Evolutionary conservation across 2,329 filamentous ascomycete species (phyloP), one percentile per base, ranked within the genome.

Genomic region (Ophiostoma triangulosporum): DNA sequence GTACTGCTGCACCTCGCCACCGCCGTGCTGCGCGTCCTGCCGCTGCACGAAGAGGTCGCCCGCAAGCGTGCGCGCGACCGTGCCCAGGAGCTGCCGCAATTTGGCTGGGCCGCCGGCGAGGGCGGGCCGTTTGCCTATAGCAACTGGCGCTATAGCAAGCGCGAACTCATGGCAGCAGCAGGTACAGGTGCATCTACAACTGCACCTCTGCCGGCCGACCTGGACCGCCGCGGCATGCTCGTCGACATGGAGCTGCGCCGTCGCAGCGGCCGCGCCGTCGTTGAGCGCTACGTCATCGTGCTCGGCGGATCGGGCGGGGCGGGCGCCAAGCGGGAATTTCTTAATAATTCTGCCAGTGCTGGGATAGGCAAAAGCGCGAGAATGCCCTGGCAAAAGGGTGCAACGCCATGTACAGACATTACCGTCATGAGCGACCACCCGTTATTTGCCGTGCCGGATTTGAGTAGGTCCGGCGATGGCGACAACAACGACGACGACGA

Each of bases 1-100:
- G 71, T 89, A 1, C 73, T 97, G 22, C 78, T 76, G 46, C 94
- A 94, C 67, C 81, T 96, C 55, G 87, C 90, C n/a, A 98, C 93
- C 3, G 84, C 88, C 3, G 78, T 97, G 52, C 75, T 97, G 56
- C 81, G 78, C 4, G 73, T 86, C 0, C 81, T 84, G 36, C 86
- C 81, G 14, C 75, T 96, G 36, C 71, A 80, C 7, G 88, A 96
- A 60, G 78, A 86, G 43, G 74, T 93, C 5, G 81, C 82, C 29
- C 75, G 78, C 35, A 88, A 88, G 64, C 77, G 76, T n/a, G 89
- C 91, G 3, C 75, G 77, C 9, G 83, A 93, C 66, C 78, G 85
- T 54, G 89, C 86, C 62, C 71, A 87, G 6, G 79, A 78, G 4
- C 83, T 84, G 57, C 91, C 91, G 0, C 77, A 78, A 8, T 95